Evolutionary conservation across 257 asterid species (phyloP).

Genomic region (Solanum boliviense): DNA sequence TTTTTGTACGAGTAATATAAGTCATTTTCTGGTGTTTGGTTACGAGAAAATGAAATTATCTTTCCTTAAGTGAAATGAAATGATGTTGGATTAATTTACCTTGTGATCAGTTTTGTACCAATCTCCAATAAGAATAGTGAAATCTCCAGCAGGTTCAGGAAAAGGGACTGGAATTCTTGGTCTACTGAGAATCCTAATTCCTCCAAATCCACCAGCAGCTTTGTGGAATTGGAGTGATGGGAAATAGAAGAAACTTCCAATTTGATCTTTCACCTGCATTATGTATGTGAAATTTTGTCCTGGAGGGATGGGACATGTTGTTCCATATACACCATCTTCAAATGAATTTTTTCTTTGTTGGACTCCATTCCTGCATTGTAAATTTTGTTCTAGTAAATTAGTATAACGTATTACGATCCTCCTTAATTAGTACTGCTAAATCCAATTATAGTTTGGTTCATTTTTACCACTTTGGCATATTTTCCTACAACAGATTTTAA

Average conservation of each 20-base stretch:
- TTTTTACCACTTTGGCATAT: background rate
- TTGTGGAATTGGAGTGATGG: slow-evolving; percentile 63
- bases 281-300: slow-evolving; percentile 53
- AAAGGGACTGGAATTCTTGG: slow-evolving; percentile 62
- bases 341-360: slow-evolving; percentile 61
- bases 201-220: slow-evolving; percentile 71
- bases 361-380: slow-evolving; percentile 38
- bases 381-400: background rate
- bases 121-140: slow-evolving; percentile 48
- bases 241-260: slow-evolving; percentile 57
- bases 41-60: too few species aligned
- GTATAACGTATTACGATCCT: background rate
- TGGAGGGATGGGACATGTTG: slow-evolving; percentile 69
- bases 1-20: too few species aligned
- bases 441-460: background rate
- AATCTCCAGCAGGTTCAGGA: slow-evolving; percentile 43
- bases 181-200: slow-evolving; percentile 48
- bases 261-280: slow-evolving; percentile 62
- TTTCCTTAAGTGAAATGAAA: too few species aligned
- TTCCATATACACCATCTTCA: slow-evolving; percentile 56
- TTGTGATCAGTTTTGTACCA: slow-evolving; percentile 52
- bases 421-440: background rate
- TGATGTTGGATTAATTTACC: slow-evolving; percentile 13
- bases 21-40: too few species aligned
- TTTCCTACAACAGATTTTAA: background rate